Base-by-base conservation (phyloP, 2,329 filamentous ascomycete species). In the Apiospora arundinis region DNA sequence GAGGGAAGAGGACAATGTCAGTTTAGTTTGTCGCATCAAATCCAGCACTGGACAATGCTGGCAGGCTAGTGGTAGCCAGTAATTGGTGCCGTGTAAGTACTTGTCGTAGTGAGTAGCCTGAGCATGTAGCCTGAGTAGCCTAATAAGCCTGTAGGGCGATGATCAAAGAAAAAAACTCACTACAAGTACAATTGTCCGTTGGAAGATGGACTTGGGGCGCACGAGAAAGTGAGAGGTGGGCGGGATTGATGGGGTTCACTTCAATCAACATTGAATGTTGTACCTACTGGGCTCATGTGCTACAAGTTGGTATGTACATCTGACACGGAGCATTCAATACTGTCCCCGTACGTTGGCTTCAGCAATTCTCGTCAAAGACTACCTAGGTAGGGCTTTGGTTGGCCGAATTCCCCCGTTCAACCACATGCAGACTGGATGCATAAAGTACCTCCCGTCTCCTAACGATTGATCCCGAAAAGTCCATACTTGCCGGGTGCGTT, bases 361-460 rank as follows among this genome's bases (percentile, higher is more conserved):
- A 63, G 32, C 32, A 14, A 63, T 40, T 40, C 40, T 63, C 56
- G 28, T 21, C 32, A 14, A 18, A 63, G 56, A 40, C 56, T 32
- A 63, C 32, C 3, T 32, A 32, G 32, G 32, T 32, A 32, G 32
- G 56, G 56, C 32, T 23, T 63, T 23, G 32, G 32, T 63, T 63
- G 56, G 56, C 56, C 56, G 18, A n/a, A 63, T 63, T 18, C 6
- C 32, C 56, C 32, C 56, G 18, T 63, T 63, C 32, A 63, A 63
- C 56, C 56, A 63, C 56, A 63, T 40, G 56, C 56, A 63, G 56
- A 40, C 56, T 32, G 32, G 32, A 40, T 40, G 32, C 56, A 63
- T 40, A 40, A 63, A 63, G 56, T 63, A n/a, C 21, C 56, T 40
- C 45, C 21, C 32, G 32, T 32, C 32, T 32, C 32, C 32, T 32